Evolutionary conservation across 345 rosid species (phyloP), one percentile per base, ranked within the genome.

Genomic region (Gossypium ekmanianum): DNA sequence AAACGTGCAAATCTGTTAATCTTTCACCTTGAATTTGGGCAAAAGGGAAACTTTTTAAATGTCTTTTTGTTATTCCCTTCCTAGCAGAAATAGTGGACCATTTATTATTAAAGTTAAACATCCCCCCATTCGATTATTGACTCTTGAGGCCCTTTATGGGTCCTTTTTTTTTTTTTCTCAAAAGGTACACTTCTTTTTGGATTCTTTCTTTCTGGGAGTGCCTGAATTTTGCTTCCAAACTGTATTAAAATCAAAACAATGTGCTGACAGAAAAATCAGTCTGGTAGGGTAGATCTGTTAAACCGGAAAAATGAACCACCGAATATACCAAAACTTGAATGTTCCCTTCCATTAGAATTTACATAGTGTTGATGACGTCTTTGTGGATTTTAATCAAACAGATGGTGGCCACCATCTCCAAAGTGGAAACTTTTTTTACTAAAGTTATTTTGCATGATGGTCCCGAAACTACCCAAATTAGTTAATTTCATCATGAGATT

Each of bases 81-180:
- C 69, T 9, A 9, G 81, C 86, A 76, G 81, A 68, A 76, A 80
- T 64, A 39, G 66, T 78, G 45, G 86, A 80, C 86, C 78, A 22
- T 26, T 58, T n/a, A 11, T 65, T 22, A 51, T 41, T 39, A 39
- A 34, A 34, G 41, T 41, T 29, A 62, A 26, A 51, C 47, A 12
- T 2, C 18, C 66, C 6, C 66, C 14, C 56, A 2, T 3, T 68
- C 57, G 73, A 34, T 64, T 74, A 45, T 81, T 66, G 68, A 70
- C 68, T 63, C n/a, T 18, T 9, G 59, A 61, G 29, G 68, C 58
- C 47, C 27, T 74, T 64, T n/a, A 70, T 70, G 74, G 80, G 79
- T 68, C 78, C 80, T 68, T 58, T 66, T 12, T 58, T 66, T 62
- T 11, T 58, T 66, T 7, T 12, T 3, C 34, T 2, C 10, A 2